A percentile compares a stretch with the other conserved stretches of the same genome.
These are phyloP conservation scores for Phoenix roebelenii DNA, from an alignment of 176 grass and related monocot genomes.

Conservation along the genomic window DNA sequence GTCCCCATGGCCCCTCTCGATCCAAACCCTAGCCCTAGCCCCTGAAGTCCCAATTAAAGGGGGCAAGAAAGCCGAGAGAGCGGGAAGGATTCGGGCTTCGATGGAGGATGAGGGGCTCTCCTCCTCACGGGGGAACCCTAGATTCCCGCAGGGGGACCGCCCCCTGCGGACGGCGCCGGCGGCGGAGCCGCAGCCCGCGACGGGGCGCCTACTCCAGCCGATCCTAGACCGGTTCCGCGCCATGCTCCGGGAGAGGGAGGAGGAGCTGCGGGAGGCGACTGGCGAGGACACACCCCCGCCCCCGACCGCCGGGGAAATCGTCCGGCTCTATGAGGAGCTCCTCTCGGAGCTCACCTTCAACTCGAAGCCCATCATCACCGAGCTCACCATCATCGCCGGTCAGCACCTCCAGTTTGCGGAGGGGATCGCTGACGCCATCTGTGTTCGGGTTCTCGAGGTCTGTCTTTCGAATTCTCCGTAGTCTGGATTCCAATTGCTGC, in stretches of 20 bases:
- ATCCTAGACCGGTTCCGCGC: conserved; percentile 49
- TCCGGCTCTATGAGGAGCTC: conserved; percentile 49
- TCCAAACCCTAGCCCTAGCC: conserved; percentile 13
- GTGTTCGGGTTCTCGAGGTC: conserved; percentile 73
- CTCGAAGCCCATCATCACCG: conserved; percentile 95
- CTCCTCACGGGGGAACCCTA: conserved; percentile 19
- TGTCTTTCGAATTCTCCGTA: no score
- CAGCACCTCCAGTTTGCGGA: conserved; percentile 42
- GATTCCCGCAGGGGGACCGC: conserved; percentile 1
- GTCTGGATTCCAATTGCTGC: no score
- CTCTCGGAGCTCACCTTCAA: conserved; percentile 88
- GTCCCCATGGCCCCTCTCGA: conserved; percentile 36
- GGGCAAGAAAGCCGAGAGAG: background rate
- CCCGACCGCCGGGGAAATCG: conserved; percentile 27
- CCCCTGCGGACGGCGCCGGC: background rate
- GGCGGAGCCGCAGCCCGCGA: conserved; percentile 14
- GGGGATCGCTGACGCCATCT: conserved; percentile 68
- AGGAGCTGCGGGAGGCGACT: conserved; percentile 14
- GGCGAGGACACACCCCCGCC: conserved; percentile 16
- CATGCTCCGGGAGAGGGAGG: conserved; percentile 50
- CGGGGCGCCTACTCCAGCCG: background rate
- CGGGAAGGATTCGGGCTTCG: background rate
- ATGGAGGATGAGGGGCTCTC: conserved; percentile 11
- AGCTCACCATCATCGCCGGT: conserved; percentile 80
- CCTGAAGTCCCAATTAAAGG: conserved; percentile 4